phyloP scores from a whole-genome alignment of 306 rosid genomes.

The Corylus avellana region DNA sequence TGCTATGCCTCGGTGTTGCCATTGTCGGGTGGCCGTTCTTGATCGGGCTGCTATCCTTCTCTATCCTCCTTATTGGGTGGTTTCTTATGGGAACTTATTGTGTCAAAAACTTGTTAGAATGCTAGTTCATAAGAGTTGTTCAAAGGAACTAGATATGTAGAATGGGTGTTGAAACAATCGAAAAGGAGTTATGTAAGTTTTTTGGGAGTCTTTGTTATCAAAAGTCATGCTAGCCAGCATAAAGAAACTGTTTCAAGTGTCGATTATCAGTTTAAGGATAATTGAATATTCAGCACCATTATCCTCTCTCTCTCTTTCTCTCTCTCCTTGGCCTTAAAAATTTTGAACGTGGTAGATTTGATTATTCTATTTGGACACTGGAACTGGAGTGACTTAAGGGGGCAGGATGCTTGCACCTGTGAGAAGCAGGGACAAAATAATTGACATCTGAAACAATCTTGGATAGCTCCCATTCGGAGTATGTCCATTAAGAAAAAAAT shows the following conservation, averaged over 20 bases:
- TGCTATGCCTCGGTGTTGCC: conserved; percentile 59
- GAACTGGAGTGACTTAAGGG: not conserved
- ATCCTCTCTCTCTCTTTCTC: not conserved
- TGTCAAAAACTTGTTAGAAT: conserved; percentile 54
- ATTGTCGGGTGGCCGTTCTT: conserved; percentile 83
- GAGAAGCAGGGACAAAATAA: not conserved
- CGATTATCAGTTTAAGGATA: not conserved
- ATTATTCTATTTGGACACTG: too few relatives aligned
- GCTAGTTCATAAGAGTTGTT: conserved; percentile 41
- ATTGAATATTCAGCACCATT: not conserved
- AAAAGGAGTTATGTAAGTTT: not conserved
- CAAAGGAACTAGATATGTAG: not conserved
- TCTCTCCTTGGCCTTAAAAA: not conserved
- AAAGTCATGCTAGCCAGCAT: not conserved
- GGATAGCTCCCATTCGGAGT: too few relatives aligned
- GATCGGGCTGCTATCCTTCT: conserved; percentile 56
- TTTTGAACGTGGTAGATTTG: not conserved
- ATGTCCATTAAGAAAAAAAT: too few relatives aligned
- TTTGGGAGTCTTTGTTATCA: not conserved
- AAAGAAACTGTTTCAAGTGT: not conserved
- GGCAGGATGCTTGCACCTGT: not conserved
- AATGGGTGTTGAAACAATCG: not conserved
- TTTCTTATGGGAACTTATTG: conserved; percentile 66
- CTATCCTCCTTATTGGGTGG: conserved; percentile 80
- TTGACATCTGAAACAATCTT: not conserved